Base-by-base conservation (phyloP, 2,329 filamentous ascomycete species). In the Penicillium olsonii region DNA sequence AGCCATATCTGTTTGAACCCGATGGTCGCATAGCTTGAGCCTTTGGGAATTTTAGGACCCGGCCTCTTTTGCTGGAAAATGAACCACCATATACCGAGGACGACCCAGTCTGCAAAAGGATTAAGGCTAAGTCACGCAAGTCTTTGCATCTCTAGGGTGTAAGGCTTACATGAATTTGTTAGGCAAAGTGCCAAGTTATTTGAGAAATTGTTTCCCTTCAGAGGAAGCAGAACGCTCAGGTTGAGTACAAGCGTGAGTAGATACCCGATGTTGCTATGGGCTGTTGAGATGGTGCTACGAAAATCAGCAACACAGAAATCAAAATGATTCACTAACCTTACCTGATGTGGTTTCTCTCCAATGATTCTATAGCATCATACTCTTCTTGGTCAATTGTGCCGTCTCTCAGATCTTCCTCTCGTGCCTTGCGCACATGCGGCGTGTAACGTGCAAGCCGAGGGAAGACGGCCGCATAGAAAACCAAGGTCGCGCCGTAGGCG, bases 71-170 rank as follows among this genome's bases (percentile, higher is more conserved):
- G 69, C 50, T 74, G 70, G 45, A 71, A 74, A 17, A 74, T 57
- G 40, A 75, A 75, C 71, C 72, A 74, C 67, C 70, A 74, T 10
- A 74, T 59, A 3, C 71, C 71, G 11, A 75, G 60, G 0, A 75
- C 44, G 10, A 74, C 63, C 72, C 71, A 73, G 41, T 74, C 71
- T 73, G 42, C n/a, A 45, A 34, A 50, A 5, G 7, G 19, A 53
- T 50, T 38, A 14, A 37, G 17, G 27, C n/a, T 22, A 9, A 15
- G 15, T 8, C 4, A 15, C 15, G 18, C n/a, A 4, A 15, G 4
- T 1, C 3, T 15, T 10, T 11, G 5, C 2, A 17, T 17, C 10
- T 12, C 8, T 14, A n/a, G n/a, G n/a, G n/a, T n/a, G n/a, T n/a
- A n/a, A 24, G 15, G 48, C 70, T 34, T 50, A 73, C 71, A 74